Evolutionary conservation across 2,329 filamentous ascomycete species (phyloP), one percentile per base, ranked within the genome.

Genomic region (Fusarium domesticum): DNA sequence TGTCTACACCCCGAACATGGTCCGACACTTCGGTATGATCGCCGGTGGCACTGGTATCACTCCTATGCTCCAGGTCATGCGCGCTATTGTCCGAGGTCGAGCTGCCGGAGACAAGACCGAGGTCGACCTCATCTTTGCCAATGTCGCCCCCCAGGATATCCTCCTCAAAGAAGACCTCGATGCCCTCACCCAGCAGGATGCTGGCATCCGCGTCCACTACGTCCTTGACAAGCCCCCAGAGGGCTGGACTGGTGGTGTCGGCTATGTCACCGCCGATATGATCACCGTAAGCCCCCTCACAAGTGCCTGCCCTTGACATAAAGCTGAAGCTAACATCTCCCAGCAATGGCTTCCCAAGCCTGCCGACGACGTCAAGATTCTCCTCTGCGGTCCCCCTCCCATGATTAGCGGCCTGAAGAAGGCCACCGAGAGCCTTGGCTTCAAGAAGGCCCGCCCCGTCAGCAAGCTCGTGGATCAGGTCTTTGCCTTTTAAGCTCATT

Each of bases 361-460:
- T 16, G 87, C 89, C 43, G 73, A 78, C 46, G 91, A 97, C 63
- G 84, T 95, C 73, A 97, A 97, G 81, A 80, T 98, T 59, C 78
- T 97, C 48, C 78, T 97, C 57, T 98, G 93, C 66, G 93, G 93
- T 43, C 93, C 93, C 46, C 93, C 93, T 45, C 93, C 93, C 39
- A 98, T 98, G 93, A 80, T 97, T 54, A 87, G 86, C 62, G 92
- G 90, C 39, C 85, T 97, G 76, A 98, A 98, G 87, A 97, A 97
- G 80, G 81, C 89, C 6, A 85, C 91, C 39, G 89, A 95, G 72
- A 78, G 81, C 52, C 78, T 97, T 16, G 93, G 93, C 46, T 98
- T 86, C 76, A 80, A 88, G 64, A 97, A 97, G 79, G 88, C 93
- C 33, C 83, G 84, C 50, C 89, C 92, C 35, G 91, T 97, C 61